Evolutionary conservation across 73 alveolate species (phyloP).

Genomic region (Urostyla sp.): DNA sequence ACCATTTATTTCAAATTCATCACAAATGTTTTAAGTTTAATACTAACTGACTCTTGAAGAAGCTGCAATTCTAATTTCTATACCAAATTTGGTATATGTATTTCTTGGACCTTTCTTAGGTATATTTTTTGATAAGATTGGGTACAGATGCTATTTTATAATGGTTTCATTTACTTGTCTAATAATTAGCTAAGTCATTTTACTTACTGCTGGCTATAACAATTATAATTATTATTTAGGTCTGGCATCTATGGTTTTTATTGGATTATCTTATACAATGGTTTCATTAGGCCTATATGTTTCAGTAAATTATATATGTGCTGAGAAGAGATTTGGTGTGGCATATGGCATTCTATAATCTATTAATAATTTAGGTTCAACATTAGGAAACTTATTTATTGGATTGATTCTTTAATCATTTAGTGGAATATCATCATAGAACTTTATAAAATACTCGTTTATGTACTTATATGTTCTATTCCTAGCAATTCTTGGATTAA

Average conservation of each 20-base stretch:
- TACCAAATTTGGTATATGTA: slow-evolving; percentile 13
- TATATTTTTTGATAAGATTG: slow-evolving; percentile 22
- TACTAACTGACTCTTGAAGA: slow-evolving; percentile 3
- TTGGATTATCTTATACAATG: slow-evolving; percentile 23
- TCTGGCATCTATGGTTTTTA: slow-evolving; percentile 11
- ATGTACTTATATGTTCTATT: too few relatives aligned
- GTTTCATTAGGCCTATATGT: background rate
- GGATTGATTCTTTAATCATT: too few relatives aligned
- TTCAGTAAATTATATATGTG: slow-evolving; percentile 8
- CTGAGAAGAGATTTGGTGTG: slow-evolving; percentile 29
- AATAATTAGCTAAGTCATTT: background rate
- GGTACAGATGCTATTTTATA: slow-evolving; percentile 22
- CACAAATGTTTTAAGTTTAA: background rate
- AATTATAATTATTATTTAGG: slow-evolving; percentile 20
- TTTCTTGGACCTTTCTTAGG: slow-evolving; percentile 43
- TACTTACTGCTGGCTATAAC: background rate
- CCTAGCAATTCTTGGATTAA: too few relatives aligned
- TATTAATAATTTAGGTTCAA: slow-evolving; percentile 1
- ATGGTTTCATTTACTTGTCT: background rate
- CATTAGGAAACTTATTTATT: slow-evolving; percentile 7
- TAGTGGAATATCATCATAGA: too few relatives aligned
- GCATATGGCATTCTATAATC: slow-evolving; percentile 29
- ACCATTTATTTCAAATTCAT: slow-evolving; percentile 15
- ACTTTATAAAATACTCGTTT: too few relatives aligned
- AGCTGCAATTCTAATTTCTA: slow-evolving; percentile 8